These are phyloP conservation scores for Fusarium paranaense DNA, from an alignment of 2,329 filamentous ascomycete species.

Conservation along the genomic window DNA sequence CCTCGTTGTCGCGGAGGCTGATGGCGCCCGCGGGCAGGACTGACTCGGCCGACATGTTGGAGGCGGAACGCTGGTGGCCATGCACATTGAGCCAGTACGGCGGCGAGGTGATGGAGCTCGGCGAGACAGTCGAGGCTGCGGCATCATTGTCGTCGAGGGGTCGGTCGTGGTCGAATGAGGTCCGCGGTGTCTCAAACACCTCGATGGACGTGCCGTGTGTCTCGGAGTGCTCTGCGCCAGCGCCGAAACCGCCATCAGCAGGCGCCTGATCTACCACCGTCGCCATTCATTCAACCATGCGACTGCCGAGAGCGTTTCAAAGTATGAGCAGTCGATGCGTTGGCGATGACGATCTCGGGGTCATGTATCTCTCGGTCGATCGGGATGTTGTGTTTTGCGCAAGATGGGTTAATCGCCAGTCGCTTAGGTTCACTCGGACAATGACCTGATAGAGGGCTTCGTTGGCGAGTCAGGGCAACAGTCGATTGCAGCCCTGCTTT, in stretches of 20 bases:
- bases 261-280: constrained; percentile 45
- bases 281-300: constrained; percentile 53
- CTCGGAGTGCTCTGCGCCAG: constrained; percentile 29
- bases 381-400: neutral
- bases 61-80: constrained; percentile 52
- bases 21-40: constrained; percentile 66
- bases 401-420: neutral
- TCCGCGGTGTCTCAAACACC: constrained; percentile 43
- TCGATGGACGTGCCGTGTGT: constrained; percentile 34
- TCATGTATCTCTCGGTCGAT: neutral
- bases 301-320: constrained; percentile 15
- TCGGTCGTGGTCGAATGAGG: constrained; percentile 39
- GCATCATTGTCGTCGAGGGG: constrained; percentile 24
- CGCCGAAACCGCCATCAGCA: constrained; percentile 35
- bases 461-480: constrained; percentile 20
- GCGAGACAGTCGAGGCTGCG: constrained; percentile 42
- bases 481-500: constrained; percentile 27
- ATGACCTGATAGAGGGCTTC: constrained; percentile 14
- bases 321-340: constrained; percentile 2
- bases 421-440: constrained; percentile 8
- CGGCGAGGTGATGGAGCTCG: constrained; percentile 51
- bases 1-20: constrained; percentile 72
- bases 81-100: constrained; percentile 58
- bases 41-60: constrained; percentile 62
- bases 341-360: neutral